Base-by-base conservation (phyloP, 768 basidiomycete species). In the Myochromella boudieri region DNA sequence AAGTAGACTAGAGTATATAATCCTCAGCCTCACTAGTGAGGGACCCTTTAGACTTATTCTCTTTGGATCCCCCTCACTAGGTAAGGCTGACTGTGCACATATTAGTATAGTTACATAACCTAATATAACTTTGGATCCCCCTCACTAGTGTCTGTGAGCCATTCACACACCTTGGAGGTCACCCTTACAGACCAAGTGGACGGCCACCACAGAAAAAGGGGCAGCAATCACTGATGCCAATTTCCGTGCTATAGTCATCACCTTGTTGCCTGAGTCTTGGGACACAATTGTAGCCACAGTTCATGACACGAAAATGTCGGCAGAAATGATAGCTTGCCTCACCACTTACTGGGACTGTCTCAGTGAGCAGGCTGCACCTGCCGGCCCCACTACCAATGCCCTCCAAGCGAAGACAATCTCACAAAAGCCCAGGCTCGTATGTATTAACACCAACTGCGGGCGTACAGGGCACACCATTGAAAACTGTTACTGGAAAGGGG, bases 401-500 rank as follows among this genome's bases (percentile, higher is more conserved):
- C 17, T 42, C 2, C 41, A 31, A 3, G 41, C 18, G 3, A 41
- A 10, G 26, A 12, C 40, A 5, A 26, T 3, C 26, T 5, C 6
- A 11, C 37, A n/a, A 12, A 36, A 36, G 17, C 25, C 40, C 14
- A 41, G 26, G 9, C 25, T 45, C 2, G 32, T 45, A 1, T 57
- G 48, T 27, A 29, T 32, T 8, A 52, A 49, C 18, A 15, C 32
- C 5, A 46, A 51, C 28, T 53, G 52, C 38, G 25, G 32, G 20
- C 34, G 37, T 1, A 34, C 15, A 3, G 44, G 50, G 1, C 50
- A 52, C 22, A 46, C 38, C 0, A 37, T 52, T 24, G 40, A 41
- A 2, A 32, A 52, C 20, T 52, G 50, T 33, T 52, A 47, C 28
- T 47, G 33, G 45, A 40, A 33, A 18, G 50, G 50, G 2, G 45